Evolutionary conservation across 768 basidiomycete genomes (phyloP).

Genomic region (Naematelia encephala): DNA sequence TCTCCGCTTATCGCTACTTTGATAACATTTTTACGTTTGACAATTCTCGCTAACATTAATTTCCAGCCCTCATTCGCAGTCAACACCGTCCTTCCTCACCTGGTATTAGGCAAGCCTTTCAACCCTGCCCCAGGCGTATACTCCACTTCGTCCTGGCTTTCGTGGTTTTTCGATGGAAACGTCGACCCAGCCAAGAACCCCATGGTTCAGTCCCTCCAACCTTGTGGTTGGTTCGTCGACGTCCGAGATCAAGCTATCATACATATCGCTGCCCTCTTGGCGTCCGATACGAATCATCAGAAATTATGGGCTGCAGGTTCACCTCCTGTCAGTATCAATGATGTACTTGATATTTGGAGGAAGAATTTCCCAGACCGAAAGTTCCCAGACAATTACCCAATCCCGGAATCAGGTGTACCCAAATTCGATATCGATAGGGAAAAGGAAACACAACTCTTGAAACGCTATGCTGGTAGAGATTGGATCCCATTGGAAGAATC

Average conservation of each 20-base stretch:
- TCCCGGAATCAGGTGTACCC: not conserved
- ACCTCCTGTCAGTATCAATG: conserved; percentile 9
- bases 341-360: conserved; percentile 15
- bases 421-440: conserved; percentile 2
- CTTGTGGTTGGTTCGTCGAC: conserved; percentile 10
- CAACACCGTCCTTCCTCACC: conserved; percentile 9
- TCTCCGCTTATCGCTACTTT: no score
- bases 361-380: conserved; percentile 5
- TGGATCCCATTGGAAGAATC: conserved; percentile 5
- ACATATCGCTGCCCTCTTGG: conserved; percentile 13
- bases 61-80: conserved; percentile 9
- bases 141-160: conserved; percentile 1
- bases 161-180: conserved; percentile 7
- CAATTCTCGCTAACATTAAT: no score
- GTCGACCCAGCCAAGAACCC: not conserved
- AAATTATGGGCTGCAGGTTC: conserved; percentile 7
- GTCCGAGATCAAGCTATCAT: conserved; percentile 12
- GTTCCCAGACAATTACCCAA: not conserved
- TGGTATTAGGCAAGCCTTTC: not conserved
- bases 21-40: no score
- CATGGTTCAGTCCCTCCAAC: not conserved
- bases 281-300: not conserved
- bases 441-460: not conserved
- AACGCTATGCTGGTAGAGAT: conserved; percentile 4
- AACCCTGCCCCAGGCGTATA: conserved; percentile 11